Percentiles rank a stretch among this genome's conserved stretches.
Conservation (phyloP, 495 filamentous ascomycete species). For the Penicillium verhagenii region DNA sequence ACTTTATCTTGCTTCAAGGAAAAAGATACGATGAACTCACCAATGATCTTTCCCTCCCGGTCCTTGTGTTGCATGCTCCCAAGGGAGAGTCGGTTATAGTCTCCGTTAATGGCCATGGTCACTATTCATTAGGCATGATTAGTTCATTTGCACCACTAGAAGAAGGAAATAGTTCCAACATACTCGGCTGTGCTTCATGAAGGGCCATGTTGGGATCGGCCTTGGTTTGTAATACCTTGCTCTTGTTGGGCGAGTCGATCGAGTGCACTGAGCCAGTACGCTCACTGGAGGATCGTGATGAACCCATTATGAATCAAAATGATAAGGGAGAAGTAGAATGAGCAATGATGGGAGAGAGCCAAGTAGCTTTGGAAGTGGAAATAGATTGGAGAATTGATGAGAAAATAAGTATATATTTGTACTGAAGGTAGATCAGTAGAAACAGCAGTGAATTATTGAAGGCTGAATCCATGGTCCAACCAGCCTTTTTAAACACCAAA, state of each 20-base stretch:
- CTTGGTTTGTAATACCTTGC: constrained; percentile 67
- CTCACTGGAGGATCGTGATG: constrained; percentile 27
- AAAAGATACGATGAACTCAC: constrained; percentile 56
- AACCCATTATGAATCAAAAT: constrained; percentile 18
- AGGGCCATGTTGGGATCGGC: constrained; percentile 86
- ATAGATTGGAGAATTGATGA: no score
- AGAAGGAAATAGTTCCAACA: no score
- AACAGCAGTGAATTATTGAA: no score
- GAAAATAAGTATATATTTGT: no score
- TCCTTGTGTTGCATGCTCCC: constrained; percentile 77
- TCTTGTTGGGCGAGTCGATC: constrained; percentile 54
- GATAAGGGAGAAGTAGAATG: neutral
- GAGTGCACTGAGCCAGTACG: constrained; percentile 29
- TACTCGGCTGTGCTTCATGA: constrained; percentile 81
- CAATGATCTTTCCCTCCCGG: constrained; percentile 74
- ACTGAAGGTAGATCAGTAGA: no score
- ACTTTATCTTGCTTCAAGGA: no score
- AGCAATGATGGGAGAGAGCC: neutral
- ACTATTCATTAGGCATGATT: constrained; percentile 18
- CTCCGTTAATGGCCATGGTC: constrained; percentile 16
- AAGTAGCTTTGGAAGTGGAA: neutral
- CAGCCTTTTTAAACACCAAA: neutral
- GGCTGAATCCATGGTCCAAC: neutral
- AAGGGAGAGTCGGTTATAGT: constrained; percentile 54
- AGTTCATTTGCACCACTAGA: no score